Evolutionary conservation across 2,329 filamentous ascomycete genomes (phyloP).

Genomic region (Colletotrichum echinochloae): DNA sequence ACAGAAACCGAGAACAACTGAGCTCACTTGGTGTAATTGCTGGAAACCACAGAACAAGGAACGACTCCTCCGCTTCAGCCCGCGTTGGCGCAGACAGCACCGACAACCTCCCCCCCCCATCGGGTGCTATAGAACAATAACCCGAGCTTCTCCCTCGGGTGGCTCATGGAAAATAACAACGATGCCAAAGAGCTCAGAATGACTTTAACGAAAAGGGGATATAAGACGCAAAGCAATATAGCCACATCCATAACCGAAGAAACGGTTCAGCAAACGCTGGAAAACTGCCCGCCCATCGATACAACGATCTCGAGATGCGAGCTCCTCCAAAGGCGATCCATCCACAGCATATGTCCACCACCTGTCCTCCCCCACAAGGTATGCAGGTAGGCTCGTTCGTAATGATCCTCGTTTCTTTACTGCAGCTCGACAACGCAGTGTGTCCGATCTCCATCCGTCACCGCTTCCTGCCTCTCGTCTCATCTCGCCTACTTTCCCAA

Average conservation of each 20-base stretch:
- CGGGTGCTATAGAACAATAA: background rate
- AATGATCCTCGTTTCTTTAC: background rate
- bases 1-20: background rate
- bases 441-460: background rate
- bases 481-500: background rate
- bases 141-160: background rate
- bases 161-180: background rate
- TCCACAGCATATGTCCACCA: constrained; percentile 2
- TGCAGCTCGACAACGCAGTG: background rate
- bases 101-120: background rate
- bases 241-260: constrained; percentile 1
- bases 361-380: background rate
- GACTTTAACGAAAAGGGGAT: background rate
- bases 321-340: background rate
- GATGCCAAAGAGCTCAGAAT: background rate
- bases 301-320: background rate
- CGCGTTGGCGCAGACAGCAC: background rate
- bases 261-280: constrained; percentile 2
- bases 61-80: background rate
- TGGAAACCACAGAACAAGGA: background rate
- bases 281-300: constrained; percentile 1
- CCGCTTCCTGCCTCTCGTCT: background rate
- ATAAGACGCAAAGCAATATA: constrained; percentile 6
- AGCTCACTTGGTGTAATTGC: background rate
- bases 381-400: background rate